Base-by-base conservation (phyloP, 2,329 filamentous ascomycete species). In the Harringtonia aguacate region DNA sequence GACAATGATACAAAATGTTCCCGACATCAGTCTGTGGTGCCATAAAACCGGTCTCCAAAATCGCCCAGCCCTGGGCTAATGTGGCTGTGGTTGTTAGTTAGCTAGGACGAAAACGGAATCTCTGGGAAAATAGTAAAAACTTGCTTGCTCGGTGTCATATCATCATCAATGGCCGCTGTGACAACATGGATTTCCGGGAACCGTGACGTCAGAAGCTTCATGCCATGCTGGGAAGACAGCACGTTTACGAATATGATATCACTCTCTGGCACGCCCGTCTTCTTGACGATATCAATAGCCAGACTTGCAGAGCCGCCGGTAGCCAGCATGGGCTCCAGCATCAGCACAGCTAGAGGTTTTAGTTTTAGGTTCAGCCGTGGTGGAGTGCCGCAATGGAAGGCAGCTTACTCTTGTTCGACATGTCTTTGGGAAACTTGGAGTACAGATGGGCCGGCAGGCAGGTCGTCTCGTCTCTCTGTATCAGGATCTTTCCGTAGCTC, bases 281-380 rank as follows among this genome's bases (percentile, higher is more conserved):
- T 27, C 27, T 37, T 31, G 24, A 43, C 24, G 24, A 43, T 43
- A 17, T 29, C 27, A 8, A 43, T 43, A 12, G 41, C 41, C 28
- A 37, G 37, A 28, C 17, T 3, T 4, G 41, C 41, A 8, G 41
- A 43, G 35, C 41, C 41, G 10, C 41, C 41, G 4, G 41, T 43
- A 15, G 34, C 41, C 41, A 43, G 41, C 41, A 43, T 43, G 14
- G 41, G 41, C n/a, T 43, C 41, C 8, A 43, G 35, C 14, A 43
- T 43, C 8, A 43, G 24, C 14, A 43, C 35, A 17, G 41, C 41
- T 39, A 13, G 9, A 35, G 37, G 4, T 21, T 21, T 20, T 10
- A 39, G 37, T 21, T 4, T 3, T 21, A 12, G 18, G 2, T 18
- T 4, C 13, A n/a, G 7, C n/a, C 8, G 12, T 20, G 18, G 10